These are phyloP conservation scores for Apiospora kogelbergensis DNA, from an alignment of 2,329 filamentous ascomycete genomes.

Conservation along the genomic window DNA sequence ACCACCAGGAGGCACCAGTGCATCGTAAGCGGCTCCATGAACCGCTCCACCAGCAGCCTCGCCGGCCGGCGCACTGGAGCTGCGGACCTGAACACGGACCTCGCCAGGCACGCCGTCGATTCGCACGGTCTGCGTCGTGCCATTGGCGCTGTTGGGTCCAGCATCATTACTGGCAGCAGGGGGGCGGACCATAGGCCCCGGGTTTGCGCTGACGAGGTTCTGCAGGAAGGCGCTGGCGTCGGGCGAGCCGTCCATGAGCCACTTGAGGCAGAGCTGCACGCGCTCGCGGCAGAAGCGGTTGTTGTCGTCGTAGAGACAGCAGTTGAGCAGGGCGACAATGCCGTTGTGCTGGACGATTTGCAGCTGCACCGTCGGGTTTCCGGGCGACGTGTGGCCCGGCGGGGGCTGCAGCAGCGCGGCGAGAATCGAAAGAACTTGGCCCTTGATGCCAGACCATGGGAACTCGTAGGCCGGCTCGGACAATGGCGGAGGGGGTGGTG, in stretches of 20 bases:
- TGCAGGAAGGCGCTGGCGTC: constrained; percentile 72
- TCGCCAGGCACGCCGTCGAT: constrained; percentile 58
- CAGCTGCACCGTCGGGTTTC: constrained; percentile 75
- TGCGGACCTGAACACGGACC: constrained; percentile 53
- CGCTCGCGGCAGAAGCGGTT: constrained; percentile 94
- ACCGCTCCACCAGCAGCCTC: constrained; percentile 12
- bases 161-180: constrained; percentile 29
- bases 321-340: constrained; percentile 83
- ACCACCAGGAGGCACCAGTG: background rate
- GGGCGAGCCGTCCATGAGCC: constrained; percentile 72
- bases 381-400: constrained; percentile 56
- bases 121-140: constrained; percentile 42
- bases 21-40: background rate
- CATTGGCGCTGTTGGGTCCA: background rate
- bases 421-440: constrained; percentile 86
- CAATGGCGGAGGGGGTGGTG: constrained; percentile 49
- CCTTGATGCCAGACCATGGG: constrained; percentile 77
- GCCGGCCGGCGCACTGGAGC: constrained; percentile 28
- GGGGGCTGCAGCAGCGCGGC: constrained; percentile 88
- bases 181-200: constrained; percentile 19
- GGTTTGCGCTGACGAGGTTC: constrained; percentile 50
- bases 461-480: constrained; percentile 66
- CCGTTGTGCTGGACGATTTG: constrained; percentile 85
- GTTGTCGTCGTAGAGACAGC: constrained; percentile 87
- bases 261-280: constrained; percentile 85